Base-by-base conservation (phyloP, 345 rosid species). In the Eucalyptus regnans region DNA sequence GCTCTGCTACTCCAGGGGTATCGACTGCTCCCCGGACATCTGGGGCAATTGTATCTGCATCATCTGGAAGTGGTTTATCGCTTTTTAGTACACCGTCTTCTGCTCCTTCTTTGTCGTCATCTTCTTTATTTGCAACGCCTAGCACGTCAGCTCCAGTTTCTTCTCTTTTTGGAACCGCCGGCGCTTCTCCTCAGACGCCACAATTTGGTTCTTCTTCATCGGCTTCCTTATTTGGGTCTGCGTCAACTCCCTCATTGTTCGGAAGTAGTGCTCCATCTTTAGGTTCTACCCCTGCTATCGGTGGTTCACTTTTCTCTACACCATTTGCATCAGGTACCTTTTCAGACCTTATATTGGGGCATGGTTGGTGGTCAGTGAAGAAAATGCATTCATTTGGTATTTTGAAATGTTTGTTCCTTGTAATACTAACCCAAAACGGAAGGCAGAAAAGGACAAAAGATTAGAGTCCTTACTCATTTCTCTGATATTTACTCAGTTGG, bases 101-200 rank as follows among this genome's bases (percentile, higher is more conserved):
- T 88, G 92, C 95, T 86, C 93, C 96, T 52, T 88, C 93, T 50
- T 86, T 89, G 91, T 51, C 94, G 1, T 46, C 91, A 80, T 91
- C 96, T 89, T 94, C 97, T 90, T 91, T 95, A 60, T 97, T 97
- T 89, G 91, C 94, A 64, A 96, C 98, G 33, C 98, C 99, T 86
- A 46, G 94, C 52, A 87, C 95, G 85, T 90, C 95, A 92, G 94
- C 98, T 89, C 92, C 96, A 37, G n/a, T 56, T 64, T 91, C 96
- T 64, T 94, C 96, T 89, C 90, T 96, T 86, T 96, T 96, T 91
- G 97, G 93, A 87, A 60, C 93, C 23, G 87, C 97, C 6, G 88
- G 87, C 58, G 89, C 94, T 87, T 80, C 95, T 13, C 91, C 95
- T 33, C 93, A 93, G 84, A 85, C 90, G 60, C 88, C 95, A 7